Base-by-base conservation (phyloP, 2,329 filamentous ascomycete genomes). In the Colletotrichum sp. region DNA sequence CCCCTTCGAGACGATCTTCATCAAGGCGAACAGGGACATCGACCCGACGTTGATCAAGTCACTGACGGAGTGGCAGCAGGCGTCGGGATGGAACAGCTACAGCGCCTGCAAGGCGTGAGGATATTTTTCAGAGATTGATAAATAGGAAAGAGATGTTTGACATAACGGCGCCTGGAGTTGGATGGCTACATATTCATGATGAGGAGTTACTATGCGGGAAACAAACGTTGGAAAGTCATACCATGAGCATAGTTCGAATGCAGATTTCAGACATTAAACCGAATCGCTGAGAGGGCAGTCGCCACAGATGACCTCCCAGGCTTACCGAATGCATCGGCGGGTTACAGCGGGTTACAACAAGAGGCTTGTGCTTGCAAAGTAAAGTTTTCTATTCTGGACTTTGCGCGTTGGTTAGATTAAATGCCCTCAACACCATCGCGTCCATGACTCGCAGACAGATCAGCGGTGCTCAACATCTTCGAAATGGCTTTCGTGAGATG, bases 1-100 rank as follows among this genome's bases (percentile, higher is more conserved):
- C 60, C 84, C 85, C 2, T 86, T 85, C 78, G 85, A 86, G 80
- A 83, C 82, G 3, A 69, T 86, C 21, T 86, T 86, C 71, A 78
- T 82, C 71, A 84, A 85, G 78, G 81, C 82, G 6, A 83, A 84
- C 63, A 78, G 80, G 36, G 78, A 80, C 10, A 81, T 84, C 39
- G 83, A 84, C 60, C 79, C 79, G 1, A 36, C 59, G 2, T 67
- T 81, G 34, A 76, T 86, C 30, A 69, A 78, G 3, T 77, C 78
- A n/a, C 68, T 85, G 59, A 84, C 83, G 4, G 77, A 80, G 59
- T 83, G 82, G 82, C 83, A 85, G 52, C 70, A 80, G 36, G 78
- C 70, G 6, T 65, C 71, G 2, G 75, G 70, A 3, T 80, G 77
- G 39, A 77, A 78, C 9, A 83, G 82, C 62, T 84, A 81, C 80